phyloP scores from a whole-genome alignment of 352 stramenopile genomes.

The Globisporangium lucens region DNA sequence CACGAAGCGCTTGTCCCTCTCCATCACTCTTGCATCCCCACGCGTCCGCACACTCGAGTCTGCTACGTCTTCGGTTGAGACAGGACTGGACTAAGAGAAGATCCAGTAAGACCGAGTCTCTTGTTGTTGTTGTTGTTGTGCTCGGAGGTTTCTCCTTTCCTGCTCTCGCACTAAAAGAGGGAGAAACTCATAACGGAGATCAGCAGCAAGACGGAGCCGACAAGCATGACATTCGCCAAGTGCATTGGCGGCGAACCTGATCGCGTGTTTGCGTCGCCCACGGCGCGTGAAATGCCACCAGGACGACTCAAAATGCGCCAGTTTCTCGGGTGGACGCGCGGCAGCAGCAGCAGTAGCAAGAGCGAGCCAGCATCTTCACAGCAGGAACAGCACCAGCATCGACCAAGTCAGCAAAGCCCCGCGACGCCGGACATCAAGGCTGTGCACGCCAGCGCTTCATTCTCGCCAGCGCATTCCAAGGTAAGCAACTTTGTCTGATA shows the following conservation, averaged over 20 bases:
- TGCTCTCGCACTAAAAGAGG: not conserved
- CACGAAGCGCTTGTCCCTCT: no score
- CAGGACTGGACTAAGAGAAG: not conserved
- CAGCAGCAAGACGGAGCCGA: not conserved
- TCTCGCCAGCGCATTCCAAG: slow-evolving; percentile 1
- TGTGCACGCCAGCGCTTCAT: not conserved
- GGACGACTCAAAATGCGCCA: slow-evolving; percentile 44
- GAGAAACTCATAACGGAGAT: slow-evolving; percentile 1
- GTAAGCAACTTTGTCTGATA: not conserved
- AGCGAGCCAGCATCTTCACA: slow-evolving; percentile 17
- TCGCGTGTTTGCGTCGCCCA: slow-evolving; percentile 37
- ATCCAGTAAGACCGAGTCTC: not conserved
- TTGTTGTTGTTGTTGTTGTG: not conserved
- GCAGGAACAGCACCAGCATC: slow-evolving; percentile 19
- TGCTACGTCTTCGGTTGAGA: not conserved
- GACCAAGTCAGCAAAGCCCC: slow-evolving; percentile 9
- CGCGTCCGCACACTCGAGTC: slow-evolving; percentile 1
- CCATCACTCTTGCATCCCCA: slow-evolving; percentile 3
- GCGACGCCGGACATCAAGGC: not conserved
- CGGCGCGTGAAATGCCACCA: slow-evolving; percentile 27
- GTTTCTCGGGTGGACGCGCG: slow-evolving; percentile 34
- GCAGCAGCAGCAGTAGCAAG: slow-evolving; percentile 22
- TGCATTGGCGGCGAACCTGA: slow-evolving; percentile 54
- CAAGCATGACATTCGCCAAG: slow-evolving; percentile 45
- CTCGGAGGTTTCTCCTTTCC: slow-evolving; percentile 5